Evolutionary conservation across 352 stramenopile species (phyloP), one percentile per base, ranked within the genome.

Genomic region (Halophytophthora batemanensis): DNA sequence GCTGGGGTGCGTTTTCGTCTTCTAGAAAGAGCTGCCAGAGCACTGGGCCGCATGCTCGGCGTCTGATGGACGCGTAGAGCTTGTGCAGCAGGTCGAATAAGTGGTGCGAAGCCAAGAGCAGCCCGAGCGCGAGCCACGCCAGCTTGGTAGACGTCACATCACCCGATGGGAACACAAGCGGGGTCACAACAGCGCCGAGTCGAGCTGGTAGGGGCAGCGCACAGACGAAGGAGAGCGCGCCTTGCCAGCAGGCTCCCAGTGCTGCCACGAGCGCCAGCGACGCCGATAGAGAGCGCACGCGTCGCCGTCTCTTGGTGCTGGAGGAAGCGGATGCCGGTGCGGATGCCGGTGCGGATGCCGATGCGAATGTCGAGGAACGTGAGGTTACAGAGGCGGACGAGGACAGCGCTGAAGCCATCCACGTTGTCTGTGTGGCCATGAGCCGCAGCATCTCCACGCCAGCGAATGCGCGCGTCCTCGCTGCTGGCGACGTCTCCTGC

Each of bases 71-170:
- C 8, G 25, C 25, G 25, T 31, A 31, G 25, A 31, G 25, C 25
- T 31, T 31, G 25, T 31, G 8, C 28, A 55, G 52, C 45, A 23
- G 38, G 56, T 60, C 48, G n/a, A 15, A 1, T 12, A 66, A 66
- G 39, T 87, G 66, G 54, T 73, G 73, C 45, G 53, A 56, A 39
- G 74, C 60, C 45, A 82, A 67, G 18, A 55, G 50, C 19, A 83
- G 52, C 15, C 74, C 64, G 13, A 73, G 15, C 18, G 45, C 40
- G 5, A 86, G 52, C 46, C 69, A 73, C 3, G 63, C 21, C 11
- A 76, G 45, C 35, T 84, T 84, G 62, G 52, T 11, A 38, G 59
- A 56, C 25, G 73, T 84, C 38, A 84, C 60, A 17, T 77, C 49
- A 2, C 64, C 56, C 17, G 70, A 81, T 34, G 73, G 73, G 50